A percentile compares a stretch with the other conserved stretches of the same genome.
Conservation (phyloP, 306 rosid species). For the Dalbergia cultrata region DNA sequence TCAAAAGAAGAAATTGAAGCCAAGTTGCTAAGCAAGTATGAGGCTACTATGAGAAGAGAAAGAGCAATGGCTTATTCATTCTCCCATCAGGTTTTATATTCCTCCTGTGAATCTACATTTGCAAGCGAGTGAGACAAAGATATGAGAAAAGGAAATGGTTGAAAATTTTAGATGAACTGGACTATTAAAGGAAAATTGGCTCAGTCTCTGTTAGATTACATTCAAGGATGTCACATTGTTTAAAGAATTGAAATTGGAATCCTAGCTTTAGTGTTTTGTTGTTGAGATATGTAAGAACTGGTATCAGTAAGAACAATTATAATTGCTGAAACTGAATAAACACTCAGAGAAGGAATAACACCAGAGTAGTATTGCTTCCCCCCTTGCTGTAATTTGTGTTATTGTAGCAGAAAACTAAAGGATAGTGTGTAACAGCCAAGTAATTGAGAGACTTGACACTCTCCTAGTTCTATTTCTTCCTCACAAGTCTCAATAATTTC, state of each 20-base stretch:
- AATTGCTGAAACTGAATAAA: too few relatives aligned
- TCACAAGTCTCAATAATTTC: too few relatives aligned
- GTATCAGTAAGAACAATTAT: too few relatives aligned
- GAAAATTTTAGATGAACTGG: conserved; percentile 22
- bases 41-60: conserved; percentile 93
- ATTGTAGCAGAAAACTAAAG: too few relatives aligned
- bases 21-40: conserved; percentile 79
- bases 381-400: too few relatives aligned
- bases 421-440: too few relatives aligned
- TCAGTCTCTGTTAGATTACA: background rate
- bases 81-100: conserved; percentile 86
- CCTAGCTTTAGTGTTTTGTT: conserved; percentile 27
- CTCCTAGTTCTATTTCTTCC: too few relatives aligned
- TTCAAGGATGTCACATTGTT: conserved; percentile 8
- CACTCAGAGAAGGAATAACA: too few relatives aligned
- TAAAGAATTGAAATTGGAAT: conserved; percentile 19
- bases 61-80: conserved; percentile 97
- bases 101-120: conserved; percentile 27
- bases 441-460: too few relatives aligned
- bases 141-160: background rate
- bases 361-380: too few relatives aligned
- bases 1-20: conserved; percentile 98
- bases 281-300: too few relatives aligned
- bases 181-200: background rate
- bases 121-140: background rate